Evolutionary conservation across 371 early-diverging fungal genomes (phyloP), one percentile per base, ranked within the genome.

Genomic region (Rhizopus stolonifer): DNA sequence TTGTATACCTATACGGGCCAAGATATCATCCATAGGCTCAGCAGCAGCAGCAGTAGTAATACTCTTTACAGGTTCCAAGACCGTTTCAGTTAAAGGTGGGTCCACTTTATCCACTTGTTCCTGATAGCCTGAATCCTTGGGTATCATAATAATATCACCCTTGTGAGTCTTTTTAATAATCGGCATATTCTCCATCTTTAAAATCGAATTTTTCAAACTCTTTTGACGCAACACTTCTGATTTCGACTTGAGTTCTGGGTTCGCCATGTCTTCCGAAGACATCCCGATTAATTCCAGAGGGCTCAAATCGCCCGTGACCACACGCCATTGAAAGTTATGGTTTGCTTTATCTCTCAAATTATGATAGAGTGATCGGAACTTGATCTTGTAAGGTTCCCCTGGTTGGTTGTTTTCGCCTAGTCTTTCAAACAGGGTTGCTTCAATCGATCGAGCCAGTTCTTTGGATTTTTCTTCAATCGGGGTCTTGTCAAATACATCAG

Each of bases 341-440:
- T 91, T 92, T 54, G 79, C 82, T 62, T 83, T 83, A 65, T 90
- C 90, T 55, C 86, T 88, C 21, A 92, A 70, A 62, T 89, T 90
- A 69, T 85, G 85, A 43, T 84, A 65, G 21, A 92, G 59, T 0
- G 84, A 83, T 34, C 92, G 68, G 60, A 84, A 87, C 67, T 88
- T 89, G 58, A 73, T 69, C 72, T 89, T 90, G 73, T 92, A 92
- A 45, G 76, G 70, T 42, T 76, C 75, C 2, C 80, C 83, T 59
- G 74, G 68, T 2, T 52, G 52, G 13, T 44, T 58, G 13, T 52
- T 32, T 11, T 47, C 47, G 33, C 72, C 71, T 5, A 78, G 54
- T 23, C 69, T 60, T 8, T 61, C 55, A 21, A 67, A 60, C 74
- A 77, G 71, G 8, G 65, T 58, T 14, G 60, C 58, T 51, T 77